Base-by-base conservation (phyloP, 1,284 basidiomycete genomes). In the Microbotryum silenes-acaulis region DNA sequence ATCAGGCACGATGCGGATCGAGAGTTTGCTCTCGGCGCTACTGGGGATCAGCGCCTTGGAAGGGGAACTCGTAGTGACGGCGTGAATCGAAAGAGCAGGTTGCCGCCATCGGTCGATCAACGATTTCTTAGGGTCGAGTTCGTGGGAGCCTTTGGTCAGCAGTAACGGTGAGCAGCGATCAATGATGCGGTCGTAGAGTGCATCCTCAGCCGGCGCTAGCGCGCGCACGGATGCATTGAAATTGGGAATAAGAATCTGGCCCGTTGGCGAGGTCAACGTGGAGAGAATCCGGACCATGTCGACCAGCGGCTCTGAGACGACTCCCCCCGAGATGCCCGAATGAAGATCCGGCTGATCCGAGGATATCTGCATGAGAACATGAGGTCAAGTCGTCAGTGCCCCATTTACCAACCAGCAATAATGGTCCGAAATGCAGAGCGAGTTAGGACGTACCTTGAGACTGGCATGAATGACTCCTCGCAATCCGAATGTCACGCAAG, bases 401-500 rank as follows among this genome's bases (percentile, higher is more conserved):
- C 92, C 84, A 81, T 86, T 65, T 18, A 75, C 63, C 48, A 72
- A 73, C 60, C 5, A 63, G 33, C 16, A 51, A 16, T 25, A 42
- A 42, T 14, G 10, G 37, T 16, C 16, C 16, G 37, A 18, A 16
- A 6, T 18, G 18, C 20, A 25, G 47, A 42, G 12, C n/a, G 23
- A 31, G 29, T 27, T 42, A 6, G 37, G 37, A 63, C 78, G 53
- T 51, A 87, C 86, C 78, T 85, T 81, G 20, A 93, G 76, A 42
- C 83, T 82, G 47, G 88, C 89, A 48, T 72, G 71, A 25, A 72
- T 84, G 3, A 98, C 94, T 0, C 94, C 94, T 54, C 94, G 83
- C 67, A 97, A 78, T 3, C 94, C 94, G 72, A 96, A 94, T 0
- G 93, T 97, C 61, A 97, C 86, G 72, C 93, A 97, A 0, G 94